These are phyloP conservation scores for Nemania bipapillata DNA, from an alignment of 2,329 filamentous ascomycete species.

Conservation along the genomic window DNA sequence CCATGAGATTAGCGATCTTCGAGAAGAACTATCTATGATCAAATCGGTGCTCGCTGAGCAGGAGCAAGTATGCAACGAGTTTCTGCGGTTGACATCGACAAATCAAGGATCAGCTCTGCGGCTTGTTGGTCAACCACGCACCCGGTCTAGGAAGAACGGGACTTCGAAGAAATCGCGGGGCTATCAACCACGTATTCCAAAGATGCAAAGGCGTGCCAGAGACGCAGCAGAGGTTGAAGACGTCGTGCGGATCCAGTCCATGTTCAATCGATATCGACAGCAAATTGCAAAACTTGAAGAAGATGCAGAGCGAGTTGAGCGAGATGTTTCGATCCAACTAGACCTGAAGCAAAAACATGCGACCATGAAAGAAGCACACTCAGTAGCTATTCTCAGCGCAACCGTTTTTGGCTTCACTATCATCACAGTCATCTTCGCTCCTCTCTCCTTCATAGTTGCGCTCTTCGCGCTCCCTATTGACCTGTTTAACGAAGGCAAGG, in stretches of 20 bases:
- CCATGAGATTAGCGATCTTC: constrained; percentile 24
- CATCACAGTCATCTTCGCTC: constrained; percentile 32
- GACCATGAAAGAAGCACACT: constrained; percentile 1
- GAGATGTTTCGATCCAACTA: constrained; percentile 26
- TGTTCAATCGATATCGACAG: too few species aligned
- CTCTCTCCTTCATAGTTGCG: constrained; percentile 25
- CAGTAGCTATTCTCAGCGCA: not conserved
- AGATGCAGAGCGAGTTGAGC: constrained; percentile 30
- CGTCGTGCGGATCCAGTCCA: too few species aligned
- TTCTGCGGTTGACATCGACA: constrained; percentile 46
- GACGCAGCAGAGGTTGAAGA: too few species aligned
- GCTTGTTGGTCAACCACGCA: too few species aligned
- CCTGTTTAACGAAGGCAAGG: constrained; percentile 18
- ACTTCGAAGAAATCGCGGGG: too few species aligned
- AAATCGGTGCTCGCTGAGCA: constrained; percentile 19
- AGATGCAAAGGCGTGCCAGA: too few species aligned
- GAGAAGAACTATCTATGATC: constrained; percentile 26
- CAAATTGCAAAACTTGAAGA: constrained; percentile 29
- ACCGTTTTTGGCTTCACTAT: constrained; percentile 34
- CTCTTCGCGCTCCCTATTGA: constrained; percentile 33
- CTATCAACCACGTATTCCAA: too few species aligned
- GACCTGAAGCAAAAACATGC: constrained; percentile 28
- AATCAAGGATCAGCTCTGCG: constrained; percentile 2
- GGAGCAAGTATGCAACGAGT: constrained; percentile 37
- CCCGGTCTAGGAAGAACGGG: too few species aligned